Conservation (phyloP, 306 rosid species). For the Cucumis sativus region DNA sequence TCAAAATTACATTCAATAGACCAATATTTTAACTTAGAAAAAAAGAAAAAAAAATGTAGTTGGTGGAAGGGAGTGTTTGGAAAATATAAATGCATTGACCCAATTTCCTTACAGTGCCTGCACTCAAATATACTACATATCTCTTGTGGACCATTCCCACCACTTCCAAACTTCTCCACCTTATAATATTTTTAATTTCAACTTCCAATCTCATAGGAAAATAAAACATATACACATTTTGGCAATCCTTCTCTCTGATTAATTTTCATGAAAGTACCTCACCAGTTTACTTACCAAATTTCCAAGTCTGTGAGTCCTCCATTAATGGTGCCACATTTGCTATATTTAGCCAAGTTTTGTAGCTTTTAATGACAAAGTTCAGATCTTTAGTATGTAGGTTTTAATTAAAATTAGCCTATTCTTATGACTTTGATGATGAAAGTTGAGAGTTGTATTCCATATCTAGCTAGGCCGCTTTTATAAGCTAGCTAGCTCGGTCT, state of each 20-base stretch:
- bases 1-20: too few species aligned
- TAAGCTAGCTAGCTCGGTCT: not conserved
- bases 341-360: not conserved
- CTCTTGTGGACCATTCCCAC: constrained; percentile 3
- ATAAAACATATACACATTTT: too few species aligned
- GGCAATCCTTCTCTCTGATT: not conserved
- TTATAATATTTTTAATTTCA: not conserved
- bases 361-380: not conserved
- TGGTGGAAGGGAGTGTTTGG: not conserved
- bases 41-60: too few species aligned
- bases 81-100: not conserved
- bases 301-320: not conserved
- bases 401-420: not conserved
- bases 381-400: not conserved
- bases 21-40: too few species aligned
- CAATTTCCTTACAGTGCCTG: not conserved
- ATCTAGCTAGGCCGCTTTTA: not conserved
- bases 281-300: not conserved
- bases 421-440: not conserved
- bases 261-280: not conserved
- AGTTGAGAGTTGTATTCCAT: not conserved
- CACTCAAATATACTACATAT: constrained; percentile 2
- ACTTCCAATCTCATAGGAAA: too few species aligned
- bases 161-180: not conserved
- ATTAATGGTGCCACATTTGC: not conserved